Evolutionary conservation across 768 basidiomycete species (phyloP).

Genomic region (Mycena vitilis): DNA sequence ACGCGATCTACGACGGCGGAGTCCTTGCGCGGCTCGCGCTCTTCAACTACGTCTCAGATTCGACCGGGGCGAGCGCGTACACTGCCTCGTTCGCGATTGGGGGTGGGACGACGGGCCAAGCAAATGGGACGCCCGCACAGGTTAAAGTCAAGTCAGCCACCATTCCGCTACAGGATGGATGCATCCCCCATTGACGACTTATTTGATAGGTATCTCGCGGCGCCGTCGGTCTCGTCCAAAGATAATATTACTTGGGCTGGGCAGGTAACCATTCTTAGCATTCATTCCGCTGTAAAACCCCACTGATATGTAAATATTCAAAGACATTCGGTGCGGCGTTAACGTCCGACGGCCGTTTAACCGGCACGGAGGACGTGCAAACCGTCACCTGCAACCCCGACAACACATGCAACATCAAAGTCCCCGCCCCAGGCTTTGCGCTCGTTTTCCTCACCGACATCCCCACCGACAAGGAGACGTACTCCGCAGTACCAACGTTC

Average conservation of each 20-base stretch:
- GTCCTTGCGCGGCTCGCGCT: constrained; percentile 60
- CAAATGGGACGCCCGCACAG: constrained; percentile 48
- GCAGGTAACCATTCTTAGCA: constrained; percentile 50
- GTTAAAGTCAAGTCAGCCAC: constrained; percentile 57
- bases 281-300: neutral
- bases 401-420: constrained; percentile 67
- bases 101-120: constrained; percentile 48
- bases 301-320: constrained; percentile 33
- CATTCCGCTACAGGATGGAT: neutral
- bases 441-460: constrained; percentile 75
- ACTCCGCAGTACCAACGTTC: constrained; percentile 23
- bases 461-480: constrained; percentile 45
- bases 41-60: constrained; percentile 65
- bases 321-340: constrained; percentile 71
- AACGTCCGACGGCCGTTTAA: constrained; percentile 74
- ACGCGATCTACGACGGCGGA: constrained; percentile 68
- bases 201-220: constrained; percentile 60
- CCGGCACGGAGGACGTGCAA: constrained; percentile 64
- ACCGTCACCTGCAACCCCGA: constrained; percentile 70
- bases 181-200: neutral
- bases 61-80: constrained; percentile 55
- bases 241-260: constrained; percentile 73
- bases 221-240: constrained; percentile 62
- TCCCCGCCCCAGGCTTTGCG: constrained; percentile 79
- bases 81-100: constrained; percentile 56